These are phyloP conservation scores for Aegilops speltoides DNA, from an alignment of 176 grass and related monocot species.

Conservation along the genomic window DNA sequence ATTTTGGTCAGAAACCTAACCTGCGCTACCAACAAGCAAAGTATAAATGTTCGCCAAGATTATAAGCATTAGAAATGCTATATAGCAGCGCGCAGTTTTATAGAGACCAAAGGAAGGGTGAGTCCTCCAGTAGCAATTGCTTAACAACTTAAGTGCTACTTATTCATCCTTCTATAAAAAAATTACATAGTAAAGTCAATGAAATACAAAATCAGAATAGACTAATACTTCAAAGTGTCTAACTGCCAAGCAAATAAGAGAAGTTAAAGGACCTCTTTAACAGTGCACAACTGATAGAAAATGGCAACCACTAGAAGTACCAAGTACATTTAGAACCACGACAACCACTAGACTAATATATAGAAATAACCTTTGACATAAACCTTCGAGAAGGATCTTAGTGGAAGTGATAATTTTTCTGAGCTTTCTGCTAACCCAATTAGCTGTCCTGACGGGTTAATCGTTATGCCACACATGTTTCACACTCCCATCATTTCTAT, in stretches of 20 bases:
- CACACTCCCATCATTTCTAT: not conserved
- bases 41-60: not conserved
- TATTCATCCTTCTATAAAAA: not conserved
- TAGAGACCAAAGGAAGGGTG: not conserved
- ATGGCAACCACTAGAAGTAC: not conserved
- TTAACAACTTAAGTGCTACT: not conserved
- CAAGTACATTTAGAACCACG: not conserved
- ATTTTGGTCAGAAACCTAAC: conserved; percentile 99
- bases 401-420: not conserved
- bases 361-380: not conserved
- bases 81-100: conserved; percentile 1
- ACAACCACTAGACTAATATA: not conserved
- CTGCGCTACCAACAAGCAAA: conserved; percentile 44
- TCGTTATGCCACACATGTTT: not conserved
- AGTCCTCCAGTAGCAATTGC: not conserved
- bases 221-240: not conserved
- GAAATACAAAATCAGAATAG: not conserved
- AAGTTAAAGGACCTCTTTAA: not conserved
- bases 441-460: not conserved
- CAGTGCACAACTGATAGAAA: not conserved
- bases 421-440: not conserved
- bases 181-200: not conserved
- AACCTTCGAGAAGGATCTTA: not conserved
- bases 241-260: not conserved
- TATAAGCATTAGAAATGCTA: not conserved